Conservation (phyloP, 345 rosid genomes). For the Barbarea vulgaris region DNA sequence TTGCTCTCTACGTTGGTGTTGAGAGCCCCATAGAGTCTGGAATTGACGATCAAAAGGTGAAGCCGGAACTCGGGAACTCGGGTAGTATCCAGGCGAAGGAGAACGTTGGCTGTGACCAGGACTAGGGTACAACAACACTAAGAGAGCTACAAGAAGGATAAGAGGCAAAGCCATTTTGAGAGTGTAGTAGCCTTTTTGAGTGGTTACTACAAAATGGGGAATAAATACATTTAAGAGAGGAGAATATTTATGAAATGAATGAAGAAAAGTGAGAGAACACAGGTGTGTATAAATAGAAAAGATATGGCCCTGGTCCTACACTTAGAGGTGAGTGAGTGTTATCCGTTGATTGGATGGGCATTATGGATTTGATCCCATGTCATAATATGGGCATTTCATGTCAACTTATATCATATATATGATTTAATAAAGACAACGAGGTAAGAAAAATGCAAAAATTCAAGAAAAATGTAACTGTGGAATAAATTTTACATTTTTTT, state of each 20-base stretch:
- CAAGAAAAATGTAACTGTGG: background rate
- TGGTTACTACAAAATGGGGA: conserved; percentile 27
- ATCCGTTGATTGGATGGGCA: conserved; percentile 35
- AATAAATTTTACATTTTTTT: background rate
- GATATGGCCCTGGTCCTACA: conserved; percentile 30
- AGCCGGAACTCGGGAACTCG: conserved; percentile 56
- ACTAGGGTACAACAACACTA: conserved; percentile 31
- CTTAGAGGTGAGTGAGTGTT: conserved; percentile 30
- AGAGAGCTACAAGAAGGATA: conserved; percentile 36
- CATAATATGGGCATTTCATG: conserved; percentile 25
- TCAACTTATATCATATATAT: conserved; percentile 26
- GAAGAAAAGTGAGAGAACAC: conserved; percentile 30
- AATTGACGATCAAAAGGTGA: conserved; percentile 57
- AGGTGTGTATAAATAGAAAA: conserved; percentile 31
- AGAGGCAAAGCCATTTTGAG: conserved; percentile 49
- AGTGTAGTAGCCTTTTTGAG: conserved; percentile 12
- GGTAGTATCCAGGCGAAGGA: conserved; percentile 87
- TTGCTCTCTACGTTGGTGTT: conserved; percentile 72
- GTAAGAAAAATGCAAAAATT: background rate
- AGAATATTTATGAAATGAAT: conserved; percentile 24
- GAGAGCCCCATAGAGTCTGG: conserved; percentile 82
- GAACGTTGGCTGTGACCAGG: conserved; percentile 47
- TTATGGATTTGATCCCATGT: conserved; percentile 3
- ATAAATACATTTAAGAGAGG: conserved; percentile 2
- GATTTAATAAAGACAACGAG: background rate